Conservation (phyloP, 352 stramenopile species). For the Phytophthora palmivora region DNA sequence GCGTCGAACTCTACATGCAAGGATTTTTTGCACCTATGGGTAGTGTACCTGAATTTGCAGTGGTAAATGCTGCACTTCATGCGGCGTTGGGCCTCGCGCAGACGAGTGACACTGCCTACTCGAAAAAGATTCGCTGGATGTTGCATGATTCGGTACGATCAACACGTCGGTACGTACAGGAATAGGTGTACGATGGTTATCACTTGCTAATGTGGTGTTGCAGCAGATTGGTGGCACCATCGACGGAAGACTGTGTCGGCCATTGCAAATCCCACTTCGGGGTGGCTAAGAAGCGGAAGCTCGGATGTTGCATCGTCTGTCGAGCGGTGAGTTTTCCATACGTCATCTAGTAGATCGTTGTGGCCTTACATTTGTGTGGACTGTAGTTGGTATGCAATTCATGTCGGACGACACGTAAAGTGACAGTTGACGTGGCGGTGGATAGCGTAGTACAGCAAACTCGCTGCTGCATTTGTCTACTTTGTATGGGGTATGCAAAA, state of each 20-base stretch:
- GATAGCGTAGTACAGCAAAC: conserved; percentile 40
- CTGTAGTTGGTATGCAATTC: conserved; percentile 45
- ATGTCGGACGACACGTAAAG: conserved; percentile 44
- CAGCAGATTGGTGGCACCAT: conserved; percentile 19
- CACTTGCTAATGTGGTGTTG: conserved; percentile 3
- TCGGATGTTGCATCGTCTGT: conserved; percentile 49
- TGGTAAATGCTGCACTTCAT: conserved; percentile 35
- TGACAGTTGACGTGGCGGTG: conserved; percentile 40
- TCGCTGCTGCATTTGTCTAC: conserved; percentile 40
- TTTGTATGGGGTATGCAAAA: conserved; percentile 47
- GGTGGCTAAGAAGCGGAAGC: conserved; percentile 31
- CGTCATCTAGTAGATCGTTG: not conserved
- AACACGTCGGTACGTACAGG: conserved; percentile 28
- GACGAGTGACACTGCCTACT: conserved; percentile 46
- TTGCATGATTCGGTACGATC: conserved; percentile 40
- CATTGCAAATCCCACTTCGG: conserved; percentile 44
- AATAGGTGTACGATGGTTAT: not conserved
- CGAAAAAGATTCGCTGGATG: conserved; percentile 61
- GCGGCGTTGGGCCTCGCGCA: conserved; percentile 32
- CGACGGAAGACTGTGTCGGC: conserved; percentile 39
- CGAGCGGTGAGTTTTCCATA: conserved; percentile 31
- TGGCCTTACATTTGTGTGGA: conserved; percentile 1
- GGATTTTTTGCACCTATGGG: conserved; percentile 48
- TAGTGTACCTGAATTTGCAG: conserved; percentile 37
- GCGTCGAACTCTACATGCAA: conserved; percentile 51